phyloP scores from a whole-genome alignment of 2,329 filamentous ascomycete genomes.

The Calcarisporium arbuscula region DNA sequence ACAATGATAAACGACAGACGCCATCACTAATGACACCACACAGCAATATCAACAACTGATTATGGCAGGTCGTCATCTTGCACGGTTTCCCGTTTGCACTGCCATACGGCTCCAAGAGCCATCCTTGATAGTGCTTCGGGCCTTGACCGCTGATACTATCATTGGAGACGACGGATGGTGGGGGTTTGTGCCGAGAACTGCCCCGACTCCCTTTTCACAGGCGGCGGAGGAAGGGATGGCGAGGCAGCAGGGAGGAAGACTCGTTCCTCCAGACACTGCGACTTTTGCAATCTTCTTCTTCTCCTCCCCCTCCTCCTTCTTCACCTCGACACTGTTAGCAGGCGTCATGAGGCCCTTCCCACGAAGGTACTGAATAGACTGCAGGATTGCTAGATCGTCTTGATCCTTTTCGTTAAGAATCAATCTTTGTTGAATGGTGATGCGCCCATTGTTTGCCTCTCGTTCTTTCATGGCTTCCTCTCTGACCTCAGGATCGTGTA shows the following conservation, averaged over 20 bases:
- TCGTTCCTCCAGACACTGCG: neutral
- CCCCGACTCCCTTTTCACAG: conserved; percentile 25
- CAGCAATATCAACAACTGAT: no score
- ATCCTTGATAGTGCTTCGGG: conserved; percentile 29
- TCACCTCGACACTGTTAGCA: conserved; percentile 10
- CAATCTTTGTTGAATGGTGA: conserved; percentile 60
- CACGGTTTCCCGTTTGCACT: conserved; percentile 23
- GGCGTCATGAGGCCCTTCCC: conserved; percentile 47
- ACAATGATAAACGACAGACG: no score
- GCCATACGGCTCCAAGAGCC: conserved; percentile 30
- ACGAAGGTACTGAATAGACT: conserved; percentile 59
- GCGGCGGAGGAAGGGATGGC: conserved; percentile 29
- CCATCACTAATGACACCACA: no score
- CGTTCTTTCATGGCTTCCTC: conserved; percentile 58
- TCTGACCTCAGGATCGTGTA: conserved; percentile 58
- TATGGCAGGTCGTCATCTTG: conserved; percentile 27
- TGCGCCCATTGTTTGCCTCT: conserved; percentile 57
- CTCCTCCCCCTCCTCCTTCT: conserved; percentile 11
- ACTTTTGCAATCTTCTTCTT: conserved; percentile 11
- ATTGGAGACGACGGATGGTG: conserved; percentile 21
- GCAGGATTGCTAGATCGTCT: conserved; percentile 59
- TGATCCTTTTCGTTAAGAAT: conserved; percentile 63
- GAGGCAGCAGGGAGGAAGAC: conserved; percentile 32
- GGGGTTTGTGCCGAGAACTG: conserved; percentile 21
- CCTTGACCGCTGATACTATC: conserved; percentile 25